Evolutionary conservation across 1,284 basidiomycete genomes (phyloP).

Genomic region (Cryptococcus amylolentus): DNA sequence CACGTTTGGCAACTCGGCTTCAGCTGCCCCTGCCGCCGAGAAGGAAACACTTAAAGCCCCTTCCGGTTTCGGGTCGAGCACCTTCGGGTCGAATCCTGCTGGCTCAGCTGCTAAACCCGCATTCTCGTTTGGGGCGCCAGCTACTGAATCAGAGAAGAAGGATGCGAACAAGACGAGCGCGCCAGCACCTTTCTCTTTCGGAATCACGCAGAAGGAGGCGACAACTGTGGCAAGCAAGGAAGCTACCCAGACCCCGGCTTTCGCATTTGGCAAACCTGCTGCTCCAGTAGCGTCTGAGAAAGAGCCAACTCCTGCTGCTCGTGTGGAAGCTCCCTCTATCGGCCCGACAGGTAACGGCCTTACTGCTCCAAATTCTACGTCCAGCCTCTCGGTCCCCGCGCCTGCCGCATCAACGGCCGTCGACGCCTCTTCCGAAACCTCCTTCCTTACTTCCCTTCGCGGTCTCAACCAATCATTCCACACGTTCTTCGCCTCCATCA

Average conservation of each 20-base stretch:
- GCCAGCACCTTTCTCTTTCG: constrained; percentile 30
- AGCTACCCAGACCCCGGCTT: constrained; percentile 5
- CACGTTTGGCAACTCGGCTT: neutral
- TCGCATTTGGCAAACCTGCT: constrained; percentile 5
- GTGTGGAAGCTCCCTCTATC: no score
- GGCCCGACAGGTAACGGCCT: no score
- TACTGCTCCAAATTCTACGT: constrained; percentile 2
- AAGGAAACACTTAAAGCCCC: constrained; percentile 8
- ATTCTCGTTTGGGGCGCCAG: constrained; percentile 15
- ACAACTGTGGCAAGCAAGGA: constrained; percentile 3
- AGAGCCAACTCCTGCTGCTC: constrained; percentile 7
- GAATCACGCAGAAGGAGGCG: constrained; percentile 39
- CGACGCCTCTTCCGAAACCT: constrained; percentile 30
- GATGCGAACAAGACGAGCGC: neutral
- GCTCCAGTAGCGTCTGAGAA: constrained; percentile 4
- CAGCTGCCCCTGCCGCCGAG: constrained; percentile 8
- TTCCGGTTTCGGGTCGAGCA: constrained; percentile 2
- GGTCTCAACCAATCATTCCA: constrained; percentile 75
- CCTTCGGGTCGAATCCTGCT: constrained; percentile 8
- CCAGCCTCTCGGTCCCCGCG: constrained; percentile 3
- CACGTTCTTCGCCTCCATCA: constrained; percentile 59
- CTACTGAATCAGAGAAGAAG: neutral
- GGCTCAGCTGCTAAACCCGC: constrained; percentile 7
- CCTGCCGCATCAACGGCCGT: neutral
- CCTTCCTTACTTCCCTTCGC: constrained; percentile 70